Conservation (phyloP, 176 grass and related monocot species). For the Pontederia paniculata region DNA sequence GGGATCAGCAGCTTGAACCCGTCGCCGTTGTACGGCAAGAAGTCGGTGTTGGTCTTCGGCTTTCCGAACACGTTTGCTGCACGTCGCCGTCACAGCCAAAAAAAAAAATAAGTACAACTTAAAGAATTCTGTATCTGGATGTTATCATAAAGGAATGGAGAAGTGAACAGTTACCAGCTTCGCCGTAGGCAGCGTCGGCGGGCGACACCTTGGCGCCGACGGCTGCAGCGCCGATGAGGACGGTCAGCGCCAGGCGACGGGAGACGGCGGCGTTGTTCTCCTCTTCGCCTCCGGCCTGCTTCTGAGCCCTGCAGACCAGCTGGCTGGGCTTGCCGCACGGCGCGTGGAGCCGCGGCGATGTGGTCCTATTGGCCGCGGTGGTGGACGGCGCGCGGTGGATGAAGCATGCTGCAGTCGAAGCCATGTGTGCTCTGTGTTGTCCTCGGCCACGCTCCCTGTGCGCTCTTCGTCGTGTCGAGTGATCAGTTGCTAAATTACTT, state of each 20-base stretch:
- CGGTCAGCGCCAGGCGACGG: conserved; percentile 47
- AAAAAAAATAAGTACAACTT: too few relatives aligned
- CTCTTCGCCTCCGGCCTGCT: conserved; percentile 13
- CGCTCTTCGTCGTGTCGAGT: too few relatives aligned
- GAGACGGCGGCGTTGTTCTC: conserved; percentile 24
- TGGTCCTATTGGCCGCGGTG: conserved; percentile 28
- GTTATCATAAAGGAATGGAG: too few relatives aligned
- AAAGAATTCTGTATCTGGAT: too few relatives aligned
- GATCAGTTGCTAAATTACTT: too few relatives aligned
- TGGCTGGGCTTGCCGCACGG: conserved; percentile 20
- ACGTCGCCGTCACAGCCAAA: not conserved
- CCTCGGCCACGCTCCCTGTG: too few relatives aligned
- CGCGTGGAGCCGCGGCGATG: conserved; percentile 18
- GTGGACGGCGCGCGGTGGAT: conserved; percentile 46
- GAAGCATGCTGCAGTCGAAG: conserved; percentile 68
- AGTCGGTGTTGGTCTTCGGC: conserved; percentile 63
- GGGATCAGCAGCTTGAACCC: conserved; percentile 81
- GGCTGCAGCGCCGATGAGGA: conserved; percentile 53
- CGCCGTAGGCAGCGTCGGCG: conserved; percentile 78
- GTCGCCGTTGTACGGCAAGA: conserved; percentile 47
- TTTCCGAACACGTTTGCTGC: conserved; percentile 83
- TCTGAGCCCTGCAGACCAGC: conserved; percentile 66
- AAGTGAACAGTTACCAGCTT: conserved; percentile 59
- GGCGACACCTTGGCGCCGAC: conserved; percentile 50
- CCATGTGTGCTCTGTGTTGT: conserved; percentile 31